A percentile compares a stretch with the other conserved stretches of the same genome.
These are phyloP conservation scores for Bryum argenteum DNA, from an alignment of 225 moss, liverwort and hornwort genomes.

Conservation along the genomic window DNA sequence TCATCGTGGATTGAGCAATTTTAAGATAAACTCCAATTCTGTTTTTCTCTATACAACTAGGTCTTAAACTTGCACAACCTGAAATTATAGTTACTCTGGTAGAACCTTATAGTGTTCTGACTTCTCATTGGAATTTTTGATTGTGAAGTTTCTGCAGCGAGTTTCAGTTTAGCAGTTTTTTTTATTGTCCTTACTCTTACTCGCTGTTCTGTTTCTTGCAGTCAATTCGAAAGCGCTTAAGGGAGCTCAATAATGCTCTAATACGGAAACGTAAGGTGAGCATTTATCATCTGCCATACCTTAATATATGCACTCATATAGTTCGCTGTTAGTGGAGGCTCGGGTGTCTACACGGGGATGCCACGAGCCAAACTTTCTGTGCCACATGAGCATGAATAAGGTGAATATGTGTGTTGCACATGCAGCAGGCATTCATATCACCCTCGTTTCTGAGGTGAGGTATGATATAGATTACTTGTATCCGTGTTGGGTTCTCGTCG, in stretches of 20 bases:
- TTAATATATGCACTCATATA: background rate
- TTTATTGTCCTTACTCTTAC: conserved; percentile 7
- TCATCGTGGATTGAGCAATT: background rate
- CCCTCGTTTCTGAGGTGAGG: conserved; percentile 18
- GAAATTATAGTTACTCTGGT: background rate
- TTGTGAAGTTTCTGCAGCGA: conserved; percentile 4
- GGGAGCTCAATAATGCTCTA: conserved; percentile 84
- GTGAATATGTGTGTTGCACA: conserved; percentile 21
- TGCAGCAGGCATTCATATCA: background rate
- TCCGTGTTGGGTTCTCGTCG: conserved; percentile 9
- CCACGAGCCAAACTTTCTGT: conserved; percentile 9
- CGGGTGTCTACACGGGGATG: conserved; percentile 1
- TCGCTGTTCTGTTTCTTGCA: conserved; percentile 38
- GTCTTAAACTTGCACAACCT: conserved; percentile 7
- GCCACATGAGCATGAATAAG: conserved; percentile 4
- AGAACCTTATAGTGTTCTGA: conserved; percentile 2
- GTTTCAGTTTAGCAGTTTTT: conserved; percentile 6
- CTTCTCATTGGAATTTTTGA: conserved; percentile 1
- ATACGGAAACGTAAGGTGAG: conserved; percentile 89
- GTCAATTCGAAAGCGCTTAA: conserved; percentile 89
- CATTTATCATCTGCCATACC: conserved; percentile 9
- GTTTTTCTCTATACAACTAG: background rate
- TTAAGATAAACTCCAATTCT: conserved; percentile 7
- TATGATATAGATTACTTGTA: conserved; percentile 14
- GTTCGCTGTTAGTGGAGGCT: background rate